Conservation (phyloP, 305 asterid species). For the Salvia sclarea region DNA sequence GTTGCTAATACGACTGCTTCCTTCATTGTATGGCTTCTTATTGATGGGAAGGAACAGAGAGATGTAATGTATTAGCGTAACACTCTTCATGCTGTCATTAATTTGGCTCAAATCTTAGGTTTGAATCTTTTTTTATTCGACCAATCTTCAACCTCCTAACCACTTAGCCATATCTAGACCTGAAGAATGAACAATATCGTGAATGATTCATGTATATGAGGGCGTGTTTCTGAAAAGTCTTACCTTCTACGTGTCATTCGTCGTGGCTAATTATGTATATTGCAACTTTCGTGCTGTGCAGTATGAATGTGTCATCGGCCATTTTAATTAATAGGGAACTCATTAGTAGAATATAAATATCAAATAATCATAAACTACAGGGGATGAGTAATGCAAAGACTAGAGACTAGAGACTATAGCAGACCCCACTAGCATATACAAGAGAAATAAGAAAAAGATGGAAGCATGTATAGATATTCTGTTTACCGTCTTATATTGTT, state of each 20-base stretch:
- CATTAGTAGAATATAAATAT: not conserved
- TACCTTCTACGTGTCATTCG: slow-evolving; percentile 6
- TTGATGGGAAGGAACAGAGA: no score
- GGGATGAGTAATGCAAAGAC: not conserved
- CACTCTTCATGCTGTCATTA: not conserved
- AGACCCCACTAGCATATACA: not conserved
- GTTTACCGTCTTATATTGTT: slow-evolving; percentile 5
- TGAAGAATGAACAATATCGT: not conserved
- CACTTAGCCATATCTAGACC: not conserved
- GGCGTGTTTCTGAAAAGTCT: slow-evolving; percentile 4
- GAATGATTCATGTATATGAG: not conserved
- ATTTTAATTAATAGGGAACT: slow-evolving; percentile 3
- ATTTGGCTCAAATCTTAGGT: not conserved
- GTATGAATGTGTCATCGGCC: not conserved
- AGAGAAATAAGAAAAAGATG: not conserved
- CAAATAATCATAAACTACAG: slow-evolving; percentile 1
- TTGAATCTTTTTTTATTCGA: no score
- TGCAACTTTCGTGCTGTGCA: slow-evolving; percentile 8
- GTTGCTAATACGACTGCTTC: not conserved
- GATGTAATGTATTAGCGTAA: no score
- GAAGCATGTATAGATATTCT: slow-evolving; percentile 9
- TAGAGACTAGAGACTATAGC: not conserved
- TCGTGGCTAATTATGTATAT: not conserved
- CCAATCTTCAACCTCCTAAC: not conserved
- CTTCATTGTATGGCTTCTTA: not conserved